These are phyloP conservation scores for Boletus speciosus DNA, from an alignment of 768 basidiomycete genomes.

Conservation along the genomic window DNA sequence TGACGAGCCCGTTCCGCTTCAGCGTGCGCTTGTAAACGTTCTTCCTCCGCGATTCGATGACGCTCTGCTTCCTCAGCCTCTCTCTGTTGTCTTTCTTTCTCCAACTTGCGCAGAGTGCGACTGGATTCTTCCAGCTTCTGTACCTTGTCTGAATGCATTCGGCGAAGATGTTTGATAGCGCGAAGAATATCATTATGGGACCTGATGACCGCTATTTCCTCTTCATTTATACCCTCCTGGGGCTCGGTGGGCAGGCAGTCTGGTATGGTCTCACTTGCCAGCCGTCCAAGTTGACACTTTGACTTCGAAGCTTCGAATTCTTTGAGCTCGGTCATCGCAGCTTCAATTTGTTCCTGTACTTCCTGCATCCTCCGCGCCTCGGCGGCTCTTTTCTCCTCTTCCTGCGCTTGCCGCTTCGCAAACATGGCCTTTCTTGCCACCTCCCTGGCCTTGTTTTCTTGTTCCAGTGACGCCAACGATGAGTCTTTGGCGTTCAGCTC, in stretches of 20 bases:
- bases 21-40: slow-evolving; percentile 1
- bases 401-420: slow-evolving; percentile 23
- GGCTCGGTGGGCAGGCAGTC: slow-evolving; percentile 17
- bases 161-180: slow-evolving; percentile 14
- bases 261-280: neutral
- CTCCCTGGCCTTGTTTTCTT: slow-evolving; percentile 25
- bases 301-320: slow-evolving; percentile 8
- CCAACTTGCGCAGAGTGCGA: slow-evolving; percentile 19
- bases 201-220: slow-evolving; percentile 9
- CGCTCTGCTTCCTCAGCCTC: slow-evolving; percentile 16
- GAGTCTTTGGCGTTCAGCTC: slow-evolving; percentile 20
- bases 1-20: slow-evolving; percentile 12
- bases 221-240: slow-evolving; percentile 23
- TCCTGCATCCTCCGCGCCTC: slow-evolving; percentile 16
- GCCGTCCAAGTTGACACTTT: neutral
- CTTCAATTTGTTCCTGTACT: slow-evolving; percentile 17
- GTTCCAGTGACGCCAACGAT: slow-evolving; percentile 18
- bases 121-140: slow-evolving; percentile 16
- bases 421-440: slow-evolving; percentile 17
- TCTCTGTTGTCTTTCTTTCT: slow-evolving; percentile 23
- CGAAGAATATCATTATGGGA: slow-evolving; percentile 9
- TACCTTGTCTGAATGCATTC: slow-evolving; percentile 16
- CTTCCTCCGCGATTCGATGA: slow-evolving; percentile 16
- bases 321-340: slow-evolving; percentile 18
- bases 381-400: slow-evolving; percentile 21